Conservation (phyloP, 345 rosid genomes). For the Eucalyptus lansdowneana region DNA sequence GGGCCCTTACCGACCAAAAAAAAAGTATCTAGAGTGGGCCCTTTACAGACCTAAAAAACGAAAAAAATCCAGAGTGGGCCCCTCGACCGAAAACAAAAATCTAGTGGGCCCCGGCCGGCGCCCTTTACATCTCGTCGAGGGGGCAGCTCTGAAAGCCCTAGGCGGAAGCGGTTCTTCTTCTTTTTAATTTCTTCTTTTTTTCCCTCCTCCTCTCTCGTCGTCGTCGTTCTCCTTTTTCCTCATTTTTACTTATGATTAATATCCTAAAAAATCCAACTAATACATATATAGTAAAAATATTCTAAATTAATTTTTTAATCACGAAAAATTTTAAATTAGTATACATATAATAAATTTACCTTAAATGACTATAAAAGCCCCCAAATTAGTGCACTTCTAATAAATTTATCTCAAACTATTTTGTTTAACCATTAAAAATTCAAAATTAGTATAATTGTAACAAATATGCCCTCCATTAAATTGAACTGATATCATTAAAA, state of each 20-base stretch:
- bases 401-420: too few relatives aligned
- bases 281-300: too few relatives aligned
- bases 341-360: too few relatives aligned
- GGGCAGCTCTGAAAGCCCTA: background rate
- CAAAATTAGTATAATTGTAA: rapidly evolving
- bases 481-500: too few relatives aligned
- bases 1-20: background rate
- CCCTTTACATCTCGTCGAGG: background rate
- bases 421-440: rapidly evolving
- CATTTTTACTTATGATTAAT: background rate
- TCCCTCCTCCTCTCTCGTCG: background rate
- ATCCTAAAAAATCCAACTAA: too few relatives aligned
- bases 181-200: background rate
- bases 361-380: rapidly evolving
- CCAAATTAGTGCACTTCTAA: too few relatives aligned
- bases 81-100: too few relatives aligned
- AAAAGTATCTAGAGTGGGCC: too few relatives aligned
- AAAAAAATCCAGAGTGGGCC: too few relatives aligned
- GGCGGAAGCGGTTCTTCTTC: background rate
- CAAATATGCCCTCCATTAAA: rapidly evolving
- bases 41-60: too few relatives aligned
- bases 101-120: too few relatives aligned
- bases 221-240: background rate
- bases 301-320: too few relatives aligned
- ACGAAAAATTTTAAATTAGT: rapidly evolving